Evolutionary conservation across 495 filamentous ascomycete species (phyloP), one percentile per base, ranked within the genome.

Genomic region (Aspergillus indologenus): DNA sequence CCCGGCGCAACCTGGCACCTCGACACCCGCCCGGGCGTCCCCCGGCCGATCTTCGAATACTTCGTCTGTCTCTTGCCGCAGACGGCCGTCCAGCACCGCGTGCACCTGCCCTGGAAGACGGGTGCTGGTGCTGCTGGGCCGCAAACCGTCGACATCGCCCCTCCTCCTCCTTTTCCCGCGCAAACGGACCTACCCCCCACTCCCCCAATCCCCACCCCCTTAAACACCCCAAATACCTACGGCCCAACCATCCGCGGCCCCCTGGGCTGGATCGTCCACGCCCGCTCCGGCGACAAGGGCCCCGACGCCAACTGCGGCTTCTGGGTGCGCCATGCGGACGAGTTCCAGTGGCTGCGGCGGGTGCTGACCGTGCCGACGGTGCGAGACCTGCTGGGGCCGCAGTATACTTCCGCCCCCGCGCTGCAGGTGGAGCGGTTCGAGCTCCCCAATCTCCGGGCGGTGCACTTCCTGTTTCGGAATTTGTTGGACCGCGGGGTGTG

Each of bases 381-480:
- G 2, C 68, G 61, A 7, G 60, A 74, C 19, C 62, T 82, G 20
- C 66, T 82, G 18, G 76, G 75, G 1, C 61, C 74, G 1, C 70
- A 75, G 19, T 78, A 71, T 53, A 66, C 61, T 7, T 64, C 68
- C 2, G 71, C 72, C 17, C 62, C 70, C 15, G 67, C 70, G 6
- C 67, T 81, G 44, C 72, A 75, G 23, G 68, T 83, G 64, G 79
- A 83, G 51, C 75, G 79, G 0, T 83, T 82, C 55, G 82, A 85
- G 75, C 56, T 77, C 14, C 67, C 70, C 0, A 66, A 69, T 26
- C 61, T 77, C 11, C 64, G 66, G 20, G 73, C 71, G 0, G 81
- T 85, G 24, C 82, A 85, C 64, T 85, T 83, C 68, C 66, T 85
- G 21, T 76, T 85, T 43, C 75, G 79, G 50, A 80, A 83, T 54